These are phyloP conservation scores for Infundibulicybe gibba DNA, from an alignment of 768 basidiomycete genomes.

Conservation along the genomic window DNA sequence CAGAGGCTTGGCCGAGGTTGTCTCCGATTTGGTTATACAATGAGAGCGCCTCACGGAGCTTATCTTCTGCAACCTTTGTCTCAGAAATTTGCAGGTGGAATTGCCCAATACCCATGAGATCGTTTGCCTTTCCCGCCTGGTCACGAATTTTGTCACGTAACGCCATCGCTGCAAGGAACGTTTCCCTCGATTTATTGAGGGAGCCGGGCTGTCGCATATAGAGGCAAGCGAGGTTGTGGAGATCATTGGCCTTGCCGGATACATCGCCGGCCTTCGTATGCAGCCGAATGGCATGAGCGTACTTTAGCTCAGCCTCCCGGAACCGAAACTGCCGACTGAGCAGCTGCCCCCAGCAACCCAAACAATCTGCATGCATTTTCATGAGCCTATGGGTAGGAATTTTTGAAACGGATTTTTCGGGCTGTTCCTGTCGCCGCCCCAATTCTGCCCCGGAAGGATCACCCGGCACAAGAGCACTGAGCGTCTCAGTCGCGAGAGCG, in stretches of 20 bases:
- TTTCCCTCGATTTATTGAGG: constrained; percentile 8
- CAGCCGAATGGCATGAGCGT: constrained; percentile 15
- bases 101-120: constrained; percentile 19
- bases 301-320: constrained; percentile 16
- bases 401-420: background rate
- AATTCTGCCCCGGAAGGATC: too few species aligned
- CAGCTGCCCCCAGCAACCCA: constrained; percentile 24
- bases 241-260: constrained; percentile 22
- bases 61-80: constrained; percentile 7
- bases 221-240: constrained; percentile 20
- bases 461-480: too few species aligned
- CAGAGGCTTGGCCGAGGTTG: constrained; percentile 15
- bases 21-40: constrained; percentile 15
- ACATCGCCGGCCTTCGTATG: constrained; percentile 17
- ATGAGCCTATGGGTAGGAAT: background rate
- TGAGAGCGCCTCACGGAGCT: constrained; percentile 9
- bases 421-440: too few species aligned
- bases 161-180: constrained; percentile 10
- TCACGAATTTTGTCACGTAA: constrained; percentile 17
- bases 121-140: constrained; percentile 17
- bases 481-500: too few species aligned
- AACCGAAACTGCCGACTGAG: constrained; percentile 15
- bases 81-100: constrained; percentile 12
- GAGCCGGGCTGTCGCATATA: constrained; percentile 7
- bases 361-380: constrained; percentile 19